Evolutionary conservation across 306 rosid genomes (phyloP).

Genomic region (Cicer bijugum): DNA sequence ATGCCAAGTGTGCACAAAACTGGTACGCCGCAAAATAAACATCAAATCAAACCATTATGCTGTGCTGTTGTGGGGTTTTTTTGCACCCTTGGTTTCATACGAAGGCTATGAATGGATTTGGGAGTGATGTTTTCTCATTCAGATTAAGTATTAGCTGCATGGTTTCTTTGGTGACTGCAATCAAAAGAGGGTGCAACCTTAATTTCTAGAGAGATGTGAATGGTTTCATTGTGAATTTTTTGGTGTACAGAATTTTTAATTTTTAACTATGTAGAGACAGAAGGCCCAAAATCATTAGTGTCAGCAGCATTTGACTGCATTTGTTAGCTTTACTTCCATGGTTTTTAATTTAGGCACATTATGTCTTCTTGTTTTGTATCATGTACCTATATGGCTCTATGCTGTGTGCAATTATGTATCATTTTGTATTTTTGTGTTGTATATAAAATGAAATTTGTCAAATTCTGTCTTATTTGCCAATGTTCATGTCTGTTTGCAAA

Average conservation of each 20-base stretch:
- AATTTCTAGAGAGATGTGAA: not conserved
- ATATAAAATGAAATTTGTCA: slow-evolving; percentile 39
- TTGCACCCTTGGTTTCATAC: slow-evolving; percentile 30
- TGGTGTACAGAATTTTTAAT: slow-evolving; percentile 29
- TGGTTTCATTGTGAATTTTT: slow-evolving; percentile 33
- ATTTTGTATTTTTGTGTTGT: slow-evolving; percentile 18
- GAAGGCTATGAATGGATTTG: slow-evolving; percentile 12
- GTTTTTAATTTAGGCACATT: not conserved
- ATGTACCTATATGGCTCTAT: not conserved
- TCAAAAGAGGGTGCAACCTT: slow-evolving; percentile 34
- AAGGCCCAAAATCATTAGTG: slow-evolving; percentile 23
- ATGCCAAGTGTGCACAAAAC: slow-evolving; percentile 88
- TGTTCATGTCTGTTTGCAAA: not conserved
- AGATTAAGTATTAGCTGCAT: slow-evolving; percentile 20
- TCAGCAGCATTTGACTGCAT: slow-evolving; percentile 19
- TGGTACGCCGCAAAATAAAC: slow-evolving; percentile 83
- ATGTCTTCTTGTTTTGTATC: not conserved
- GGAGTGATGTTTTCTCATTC: slow-evolving; percentile 37
- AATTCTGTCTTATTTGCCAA: not conserved
- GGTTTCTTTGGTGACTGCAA: slow-evolving; percentile 29
- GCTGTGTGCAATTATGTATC: slow-evolving; percentile 20
- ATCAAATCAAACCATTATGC: not conserved
- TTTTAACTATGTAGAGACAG: slow-evolving; percentile 2
- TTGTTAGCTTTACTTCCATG: not conserved
- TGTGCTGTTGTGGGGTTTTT: not conserved